These are phyloP conservation scores for Lathyrus oleraceus DNA, from an alignment of 306 rosid genomes.

Conservation along the genomic window DNA sequence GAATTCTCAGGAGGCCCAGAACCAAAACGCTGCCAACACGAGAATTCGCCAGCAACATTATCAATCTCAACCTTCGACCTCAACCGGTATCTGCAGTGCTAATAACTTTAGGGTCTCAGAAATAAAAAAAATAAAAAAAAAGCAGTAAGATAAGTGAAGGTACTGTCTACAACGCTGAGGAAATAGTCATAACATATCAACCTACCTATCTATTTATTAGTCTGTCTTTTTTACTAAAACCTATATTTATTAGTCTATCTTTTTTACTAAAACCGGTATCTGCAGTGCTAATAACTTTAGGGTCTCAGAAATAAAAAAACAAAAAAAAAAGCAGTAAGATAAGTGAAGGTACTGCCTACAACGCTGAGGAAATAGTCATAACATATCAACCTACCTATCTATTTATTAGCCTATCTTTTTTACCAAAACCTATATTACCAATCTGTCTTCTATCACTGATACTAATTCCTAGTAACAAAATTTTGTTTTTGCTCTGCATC, in stretches of 20 bases:
- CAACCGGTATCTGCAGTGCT: conserved; percentile 68
- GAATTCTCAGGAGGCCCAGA: conserved; percentile 44
- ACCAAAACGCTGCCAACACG: conserved; percentile 91
- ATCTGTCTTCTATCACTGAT: background rate
- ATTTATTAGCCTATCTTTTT: background rate
- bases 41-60: conserved; percentile 59
- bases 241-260: no score
- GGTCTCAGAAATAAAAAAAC: conserved; percentile 15
- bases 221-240: background rate
- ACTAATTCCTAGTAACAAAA: background rate
- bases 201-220: background rate
- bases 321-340: background rate
- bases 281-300: conserved; percentile 42
- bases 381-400: no score
- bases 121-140: conserved; percentile 11
- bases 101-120: conserved; percentile 31
- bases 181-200: background rate
- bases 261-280: conserved; percentile 84
- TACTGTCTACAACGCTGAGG: background rate
- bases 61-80: conserved; percentile 98
- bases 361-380: background rate
- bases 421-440: background rate
- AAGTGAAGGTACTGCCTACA: background rate
- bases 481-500: background rate
- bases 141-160: background rate